Evolutionary conservation across 2,329 filamentous ascomycete species (phyloP).

Genomic region (Pseudocercospora musae): DNA sequence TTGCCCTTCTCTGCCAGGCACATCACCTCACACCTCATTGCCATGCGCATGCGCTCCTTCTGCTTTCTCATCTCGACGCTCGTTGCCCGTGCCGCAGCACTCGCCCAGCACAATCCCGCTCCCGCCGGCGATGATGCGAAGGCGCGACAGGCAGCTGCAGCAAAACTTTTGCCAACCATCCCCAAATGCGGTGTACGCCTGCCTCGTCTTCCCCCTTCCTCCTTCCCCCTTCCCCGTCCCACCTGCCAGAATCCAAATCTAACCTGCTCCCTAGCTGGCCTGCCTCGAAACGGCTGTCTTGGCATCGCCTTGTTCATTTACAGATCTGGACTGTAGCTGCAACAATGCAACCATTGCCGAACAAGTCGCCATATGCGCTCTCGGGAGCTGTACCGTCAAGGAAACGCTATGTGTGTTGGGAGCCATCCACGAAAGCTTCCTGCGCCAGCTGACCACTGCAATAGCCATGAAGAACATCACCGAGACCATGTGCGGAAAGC

Average conservation of each 20-base stretch:
- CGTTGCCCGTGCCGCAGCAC: background rate
- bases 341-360: slow-evolving; percentile 6
- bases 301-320: slow-evolving; percentile 4
- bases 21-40: no score
- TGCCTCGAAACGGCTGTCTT: slow-evolving; percentile 4
- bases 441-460: background rate
- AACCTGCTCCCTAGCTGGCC: background rate
- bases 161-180: background rate
- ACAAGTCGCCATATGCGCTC: background rate
- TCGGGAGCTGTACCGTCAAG: slow-evolving; percentile 8
- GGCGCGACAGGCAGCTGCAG: background rate
- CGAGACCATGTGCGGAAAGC: slow-evolving; percentile 7
- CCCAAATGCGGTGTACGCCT: slow-evolving; percentile 2
- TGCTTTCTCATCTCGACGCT: background rate
- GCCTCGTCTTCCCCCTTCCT: background rate
- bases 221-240: background rate
- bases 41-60: background rate
- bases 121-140: background rate
- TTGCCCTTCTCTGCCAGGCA: no score
- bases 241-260: background rate
- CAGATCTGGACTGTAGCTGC: slow-evolving; percentile 7
- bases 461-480: slow-evolving; percentile 14
- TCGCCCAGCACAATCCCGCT: background rate
- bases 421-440: background rate
- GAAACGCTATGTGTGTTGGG: slow-evolving; percentile 1